Evolutionary conservation across 2,329 filamentous ascomycete genomes (phyloP), one percentile per base, ranked within the genome.

Genomic region (Alternaria gansuensis): DNA sequence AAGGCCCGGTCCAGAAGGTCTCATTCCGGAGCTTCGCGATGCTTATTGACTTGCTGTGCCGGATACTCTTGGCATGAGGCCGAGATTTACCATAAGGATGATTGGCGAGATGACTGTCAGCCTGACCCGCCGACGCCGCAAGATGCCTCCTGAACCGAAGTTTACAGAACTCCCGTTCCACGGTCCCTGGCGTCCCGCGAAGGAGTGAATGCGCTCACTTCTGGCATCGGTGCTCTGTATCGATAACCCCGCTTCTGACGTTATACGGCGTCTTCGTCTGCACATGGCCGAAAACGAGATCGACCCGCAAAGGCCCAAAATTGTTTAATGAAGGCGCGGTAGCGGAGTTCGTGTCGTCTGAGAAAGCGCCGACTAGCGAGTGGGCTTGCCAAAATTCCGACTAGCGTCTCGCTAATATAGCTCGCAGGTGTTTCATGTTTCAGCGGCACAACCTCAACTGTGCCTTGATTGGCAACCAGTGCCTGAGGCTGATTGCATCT

Each of bases 361-460:
- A 67, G 45, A 59, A 54, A 53, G 65, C 71, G 72, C 71, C 67
- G 67, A 62, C 29, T 48, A 67, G 67, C 71, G 68, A 57, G 54
- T 63, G 50, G 61, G 56, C 64, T 63, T 67, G 54, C 52, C 64
- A 49, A 44, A 60, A 48, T 11, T 43, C 40, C 33, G 29, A 43
- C 53, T 67, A 67, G 68, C 31, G 58, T n/a, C 39, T 65, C 61
- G 64, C 67, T 68, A 65, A 62, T 54, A 54, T 52, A 37, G 51
- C 57, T 48, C 64, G 67, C 66, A 66, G 65, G 54, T 67, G 73
- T 76, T 75, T 75, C 71, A 74, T 54, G 68, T 74, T 70, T 65
- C 58, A 62, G 51, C 44, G 40, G 62, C 57, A 60, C 59, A 54
- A 48, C 49, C 37, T 34, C 48, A 50, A 31, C 13, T 34, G 28